A percentile compares a stretch with the other conserved stretches of the same genome.
phyloP scores from a whole-genome alignment of 805 yeast genomes.

The Metschnikowia rubicola region DNA sequence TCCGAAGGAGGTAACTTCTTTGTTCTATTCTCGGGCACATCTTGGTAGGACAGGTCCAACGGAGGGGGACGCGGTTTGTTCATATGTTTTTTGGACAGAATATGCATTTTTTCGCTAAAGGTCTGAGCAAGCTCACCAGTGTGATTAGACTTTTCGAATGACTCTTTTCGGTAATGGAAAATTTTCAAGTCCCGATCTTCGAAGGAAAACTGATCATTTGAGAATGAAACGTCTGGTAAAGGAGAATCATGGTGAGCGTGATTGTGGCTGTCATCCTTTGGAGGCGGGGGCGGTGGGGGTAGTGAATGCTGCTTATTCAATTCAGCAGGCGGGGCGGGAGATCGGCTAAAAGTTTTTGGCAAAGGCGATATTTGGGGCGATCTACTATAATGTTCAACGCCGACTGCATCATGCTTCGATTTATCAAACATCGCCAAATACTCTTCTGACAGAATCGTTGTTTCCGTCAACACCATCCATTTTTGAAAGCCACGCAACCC shows the following conservation, averaged over 20 bases:
- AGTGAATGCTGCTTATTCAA: background rate
- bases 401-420: slow-evolving; percentile 8
- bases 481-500: slow-evolving; percentile 74
- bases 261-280: slow-evolving; percentile 19
- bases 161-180: background rate
- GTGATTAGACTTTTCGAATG: background rate
- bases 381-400: slow-evolving; percentile 1
- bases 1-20: background rate
- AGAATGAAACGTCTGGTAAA: slow-evolving; percentile 9
- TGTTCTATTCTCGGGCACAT: background rate
- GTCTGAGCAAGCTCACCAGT: slow-evolving; percentile 4
- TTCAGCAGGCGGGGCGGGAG: background rate
- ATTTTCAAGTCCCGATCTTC: slow-evolving; percentile 3
- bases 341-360: background rate
- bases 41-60: slow-evolving; percentile 5
- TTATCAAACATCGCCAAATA: slow-evolving; percentile 27
- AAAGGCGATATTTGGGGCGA: slow-evolving; percentile 11
- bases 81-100: background rate
- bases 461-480: slow-evolving; percentile 76
- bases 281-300: slow-evolving; percentile 18
- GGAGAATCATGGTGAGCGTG: slow-evolving; percentile 18
- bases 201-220: slow-evolving; percentile 6
- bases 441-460: slow-evolving; percentile 42
- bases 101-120: slow-evolving; percentile 2
- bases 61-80: slow-evolving; percentile 18